A percentile compares a stretch with the other conserved stretches of the same genome.
phyloP scores from a whole-genome alignment of 805 yeast genomes.

The Lipomyces spencermartinsiae region DNA sequence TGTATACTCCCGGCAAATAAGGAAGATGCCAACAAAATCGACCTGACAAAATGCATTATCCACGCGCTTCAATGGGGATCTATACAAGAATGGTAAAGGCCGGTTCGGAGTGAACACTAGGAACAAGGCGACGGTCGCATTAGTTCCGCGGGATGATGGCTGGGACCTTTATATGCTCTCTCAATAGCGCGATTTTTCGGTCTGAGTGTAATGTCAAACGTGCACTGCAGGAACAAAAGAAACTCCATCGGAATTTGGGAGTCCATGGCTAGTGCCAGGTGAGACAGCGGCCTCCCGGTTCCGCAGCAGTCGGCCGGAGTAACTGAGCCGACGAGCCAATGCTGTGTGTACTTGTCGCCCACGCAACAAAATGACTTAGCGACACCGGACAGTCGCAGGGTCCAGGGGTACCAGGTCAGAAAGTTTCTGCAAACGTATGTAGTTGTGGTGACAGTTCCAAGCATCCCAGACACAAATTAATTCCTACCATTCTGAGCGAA shows the following conservation, averaged over 20 bases:
- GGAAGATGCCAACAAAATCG: neutral
- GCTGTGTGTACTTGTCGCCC: neutral
- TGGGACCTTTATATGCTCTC: neutral
- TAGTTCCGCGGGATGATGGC: neutral
- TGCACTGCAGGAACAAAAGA: neutral
- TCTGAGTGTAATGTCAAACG: too few species aligned
- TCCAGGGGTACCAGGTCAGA: neutral
- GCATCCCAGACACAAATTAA: neutral
- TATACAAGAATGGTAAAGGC: neutral
- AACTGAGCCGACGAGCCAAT: neutral
- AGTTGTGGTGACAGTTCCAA: neutral
- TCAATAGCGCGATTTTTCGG: neutral
- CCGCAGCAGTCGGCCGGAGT: neutral
- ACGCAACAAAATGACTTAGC: neutral
- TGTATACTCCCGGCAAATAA: neutral
- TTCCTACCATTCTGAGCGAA: neutral
- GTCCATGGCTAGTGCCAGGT: neutral
- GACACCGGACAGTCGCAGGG: neutral
- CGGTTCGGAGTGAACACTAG: neutral
- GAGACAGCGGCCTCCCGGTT: neutral
- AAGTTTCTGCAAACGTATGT: neutral
- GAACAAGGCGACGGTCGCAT: too few species aligned
- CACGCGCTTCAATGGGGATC: neutral
- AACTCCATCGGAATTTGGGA: neutral
- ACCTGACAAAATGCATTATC: neutral